A percentile compares a stretch with the other conserved stretches of the same genome.
These are phyloP conservation scores for Schizophyllum commune DNA, from an alignment of 1,284 basidiomycete species.

Conservation along the genomic window DNA sequence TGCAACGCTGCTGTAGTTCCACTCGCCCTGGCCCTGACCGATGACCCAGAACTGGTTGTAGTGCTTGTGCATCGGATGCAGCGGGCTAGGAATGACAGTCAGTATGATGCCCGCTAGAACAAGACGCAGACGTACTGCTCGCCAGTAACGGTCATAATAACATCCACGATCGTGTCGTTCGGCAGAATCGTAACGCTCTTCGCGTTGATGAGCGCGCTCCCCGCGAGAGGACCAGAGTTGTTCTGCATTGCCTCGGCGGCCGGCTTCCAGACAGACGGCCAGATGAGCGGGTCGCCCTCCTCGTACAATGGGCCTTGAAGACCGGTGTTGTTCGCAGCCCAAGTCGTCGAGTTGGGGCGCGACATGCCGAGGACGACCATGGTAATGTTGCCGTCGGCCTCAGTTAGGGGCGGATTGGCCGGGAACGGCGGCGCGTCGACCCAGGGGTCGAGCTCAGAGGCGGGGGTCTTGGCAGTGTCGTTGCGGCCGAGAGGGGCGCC, in stretches of 20 bases:
- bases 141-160: not conserved
- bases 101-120: not conserved
- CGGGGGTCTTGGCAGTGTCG: not conserved
- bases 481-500: not conserved
- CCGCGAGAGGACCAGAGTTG: conserved; percentile 1
- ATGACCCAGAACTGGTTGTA: conserved; percentile 7
- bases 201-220: not conserved
- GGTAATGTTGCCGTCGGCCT: not conserved
- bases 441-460: not conserved
- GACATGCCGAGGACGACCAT: conserved; percentile 6
- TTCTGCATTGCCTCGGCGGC: conserved; percentile 1
- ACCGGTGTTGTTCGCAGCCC: conserved; percentile 7
- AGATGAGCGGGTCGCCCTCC: conserved; percentile 3
- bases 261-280: conserved; percentile 1
- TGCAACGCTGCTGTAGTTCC: conserved; percentile 4
- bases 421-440: conserved; percentile 1
- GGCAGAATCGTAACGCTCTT: not conserved
- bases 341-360: conserved; percentile 2
- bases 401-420: not conserved
- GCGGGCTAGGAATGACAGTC: not conserved
- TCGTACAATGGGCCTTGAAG: conserved; percentile 3
- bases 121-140: not conserved
- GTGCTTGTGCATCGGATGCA: conserved; percentile 8
- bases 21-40: conserved; percentile 3
- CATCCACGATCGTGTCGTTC: conserved; percentile 2